Conservation (phyloP, 2,329 filamentous ascomycete species). For the Mycosphaerella sp. region DNA sequence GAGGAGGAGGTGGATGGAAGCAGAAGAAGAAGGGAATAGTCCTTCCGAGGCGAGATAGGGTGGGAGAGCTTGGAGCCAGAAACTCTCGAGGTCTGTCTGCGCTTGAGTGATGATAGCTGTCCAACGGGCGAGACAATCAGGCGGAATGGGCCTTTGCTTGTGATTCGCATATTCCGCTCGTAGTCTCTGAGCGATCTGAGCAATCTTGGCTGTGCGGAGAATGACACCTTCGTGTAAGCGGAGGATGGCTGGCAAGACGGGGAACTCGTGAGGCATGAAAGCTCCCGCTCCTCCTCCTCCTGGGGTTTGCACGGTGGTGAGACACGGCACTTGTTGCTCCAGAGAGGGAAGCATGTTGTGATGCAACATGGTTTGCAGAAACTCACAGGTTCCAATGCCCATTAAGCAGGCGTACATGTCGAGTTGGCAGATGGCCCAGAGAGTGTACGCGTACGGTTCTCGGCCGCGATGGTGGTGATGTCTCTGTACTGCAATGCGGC, state of each 20-base stretch:
- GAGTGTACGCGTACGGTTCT: conserved; percentile 43
- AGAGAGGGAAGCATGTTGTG: conserved; percentile 44
- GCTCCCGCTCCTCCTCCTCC: conserved; percentile 16
- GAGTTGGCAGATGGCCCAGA: conserved; percentile 51
- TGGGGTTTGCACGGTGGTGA: not conserved
- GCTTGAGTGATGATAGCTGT: too few species aligned
- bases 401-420: conserved; percentile 52
- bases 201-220: conserved; percentile 42
- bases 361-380: conserved; percentile 44
- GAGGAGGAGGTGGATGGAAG: conserved; percentile 21
- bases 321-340: conserved; percentile 24
- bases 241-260: conserved; percentile 36
- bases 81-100: not conserved
- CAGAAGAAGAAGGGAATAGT: too few species aligned
- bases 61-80: conserved; percentile 30
- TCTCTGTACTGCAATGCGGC: conserved; percentile 46
- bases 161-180: conserved; percentile 27
- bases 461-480: conserved; percentile 37
- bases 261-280: conserved; percentile 20
- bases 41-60: conserved; percentile 22
- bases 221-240: conserved; percentile 44
- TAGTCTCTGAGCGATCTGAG: conserved; percentile 39
- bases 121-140: too few species aligned
- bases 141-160: too few species aligned
- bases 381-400: conserved; percentile 47